Evolutionary conservation across 441 rosid species (phyloP).

Genomic region (Populus trichocarpa): DNA sequence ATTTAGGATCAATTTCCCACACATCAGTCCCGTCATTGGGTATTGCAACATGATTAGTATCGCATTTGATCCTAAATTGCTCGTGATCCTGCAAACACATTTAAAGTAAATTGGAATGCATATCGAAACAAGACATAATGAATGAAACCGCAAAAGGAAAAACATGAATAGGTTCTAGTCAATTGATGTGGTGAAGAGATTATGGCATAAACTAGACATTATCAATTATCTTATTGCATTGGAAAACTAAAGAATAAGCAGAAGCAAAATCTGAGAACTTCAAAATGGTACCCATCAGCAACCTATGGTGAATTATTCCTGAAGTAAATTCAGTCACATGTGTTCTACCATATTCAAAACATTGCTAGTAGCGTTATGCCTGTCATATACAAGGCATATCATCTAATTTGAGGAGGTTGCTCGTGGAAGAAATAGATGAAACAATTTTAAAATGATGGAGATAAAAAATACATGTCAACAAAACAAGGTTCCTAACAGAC

Average conservation of each 20-base stretch:
- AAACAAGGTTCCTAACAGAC: neutral
- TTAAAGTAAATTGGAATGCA: slow-evolving; percentile 7
- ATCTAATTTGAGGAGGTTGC: neutral
- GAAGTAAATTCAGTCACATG: too few relatives aligned
- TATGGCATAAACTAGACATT: too few relatives aligned
- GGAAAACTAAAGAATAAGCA: neutral
- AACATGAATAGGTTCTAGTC: neutral
- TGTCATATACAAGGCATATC: neutral
- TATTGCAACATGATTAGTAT: slow-evolving; percentile 64
- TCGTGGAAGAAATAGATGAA: neutral
- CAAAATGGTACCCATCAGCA: neutral
- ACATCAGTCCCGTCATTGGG: slow-evolving; percentile 94
- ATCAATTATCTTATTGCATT: neutral
- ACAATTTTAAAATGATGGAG: neutral
- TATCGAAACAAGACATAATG: neutral
- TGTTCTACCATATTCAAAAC: neutral
- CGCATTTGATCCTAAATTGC: slow-evolving; percentile 28
- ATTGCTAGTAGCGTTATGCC: neutral
- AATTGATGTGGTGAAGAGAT: neutral
- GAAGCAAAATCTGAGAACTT: neutral
- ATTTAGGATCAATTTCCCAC: slow-evolving; percentile 87
- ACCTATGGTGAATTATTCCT: neutral
- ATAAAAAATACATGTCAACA: neutral
- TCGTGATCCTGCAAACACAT: slow-evolving; percentile 31
- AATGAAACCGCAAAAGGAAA: neutral